phyloP scores from a whole-genome alignment of 2,329 filamentous ascomycete species.

The Colletotrichum lentis region DNA sequence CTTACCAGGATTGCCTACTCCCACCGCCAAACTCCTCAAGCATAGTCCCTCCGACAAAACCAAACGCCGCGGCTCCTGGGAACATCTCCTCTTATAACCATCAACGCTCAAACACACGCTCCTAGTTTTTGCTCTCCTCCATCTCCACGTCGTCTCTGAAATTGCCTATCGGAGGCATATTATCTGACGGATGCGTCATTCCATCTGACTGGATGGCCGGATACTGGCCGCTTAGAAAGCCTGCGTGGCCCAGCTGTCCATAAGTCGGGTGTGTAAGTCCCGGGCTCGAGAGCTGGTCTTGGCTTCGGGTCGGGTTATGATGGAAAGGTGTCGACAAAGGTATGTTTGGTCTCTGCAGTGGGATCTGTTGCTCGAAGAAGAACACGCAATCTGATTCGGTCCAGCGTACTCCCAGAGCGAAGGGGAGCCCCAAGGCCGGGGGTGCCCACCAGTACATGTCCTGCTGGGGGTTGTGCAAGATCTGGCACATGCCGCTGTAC shows the following conservation, averaged over 20 bases:
- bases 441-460: background rate
- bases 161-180: no score
- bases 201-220: no score
- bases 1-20: no score
- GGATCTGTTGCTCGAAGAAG: background rate
- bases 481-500: background rate
- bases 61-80: background rate
- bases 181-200: background rate
- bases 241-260: background rate
- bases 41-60: background rate
- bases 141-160: background rate
- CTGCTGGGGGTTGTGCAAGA: background rate
- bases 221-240: no score
- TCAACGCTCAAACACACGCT: no score
- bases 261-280: background rate
- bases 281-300: background rate
- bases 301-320: background rate
- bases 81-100: background rate
- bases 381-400: background rate
- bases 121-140: background rate
- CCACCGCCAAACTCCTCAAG: fast-evolving
- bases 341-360: background rate
- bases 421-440: background rate
- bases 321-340: no score
- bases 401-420: background rate